Base-by-base conservation (phyloP, 2,329 filamentous ascomycete genomes). In the Penicillium sp. region DNA sequence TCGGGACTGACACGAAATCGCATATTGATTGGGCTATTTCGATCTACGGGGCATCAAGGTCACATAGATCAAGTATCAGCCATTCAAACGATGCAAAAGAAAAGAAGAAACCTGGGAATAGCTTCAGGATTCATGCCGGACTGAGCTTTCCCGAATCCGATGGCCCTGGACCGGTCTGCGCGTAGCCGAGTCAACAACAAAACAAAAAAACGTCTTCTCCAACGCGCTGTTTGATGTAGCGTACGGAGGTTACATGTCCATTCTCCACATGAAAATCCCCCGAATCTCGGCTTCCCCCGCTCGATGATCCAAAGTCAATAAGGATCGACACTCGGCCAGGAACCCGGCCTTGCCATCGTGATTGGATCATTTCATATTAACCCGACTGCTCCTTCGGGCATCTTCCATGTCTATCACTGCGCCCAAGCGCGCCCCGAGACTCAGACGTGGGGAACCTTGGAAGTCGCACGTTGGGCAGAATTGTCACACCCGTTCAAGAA, bases 281-380 rank as follows among this genome's bases (percentile, higher is more conserved):
- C 49, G 45, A 54, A 46, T 52, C 42, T 44, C 32, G 24, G 13
- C 10, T 23, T 56, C 57, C 57, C 57, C 57, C 57, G 53, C 57
- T 47, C 47, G 51, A 39, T 46, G 15, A 18, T 46, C 32, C 37
- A n/a, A 37, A 47, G 18, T 51, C 50, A 49, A 50, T 23, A 54
- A 37, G 13, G 56, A 60, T 59, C 54, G 40, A 43, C 54, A 49
- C 35, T 45, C 18, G 41, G 29, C 37, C 48, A 51, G 45, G 20
- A 37, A 40, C 32, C n/a, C 25, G 35, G 15, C 6, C 41, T 1
- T 27, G 20, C 28, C 9, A 41, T 27, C 8, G 12, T 28, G 8
- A 25, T n/a, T 13, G 9, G 3, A 5, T 15, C 13, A 3, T 18
- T 42, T 18, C 40, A 18, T 29, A 1, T 29, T 42, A 4, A 6